Conservation (phyloP, 148 eudicot genomes). For the Fallopia convolvulus region DNA sequence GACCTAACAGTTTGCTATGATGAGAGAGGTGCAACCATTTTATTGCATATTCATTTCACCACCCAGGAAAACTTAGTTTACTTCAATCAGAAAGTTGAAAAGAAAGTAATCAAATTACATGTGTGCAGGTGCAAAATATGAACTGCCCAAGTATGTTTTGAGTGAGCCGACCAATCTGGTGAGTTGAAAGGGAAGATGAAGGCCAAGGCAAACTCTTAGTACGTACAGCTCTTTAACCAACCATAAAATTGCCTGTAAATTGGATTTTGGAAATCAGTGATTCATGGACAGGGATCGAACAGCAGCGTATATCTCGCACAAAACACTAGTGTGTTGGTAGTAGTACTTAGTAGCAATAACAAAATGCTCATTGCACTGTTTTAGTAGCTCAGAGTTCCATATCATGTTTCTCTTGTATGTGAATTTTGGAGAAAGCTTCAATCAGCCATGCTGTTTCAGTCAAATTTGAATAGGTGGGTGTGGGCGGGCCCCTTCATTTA, state of each 20-base stretch:
- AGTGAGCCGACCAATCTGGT: conserved; percentile 52
- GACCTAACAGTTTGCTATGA: conserved; percentile 80
- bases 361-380: not conserved
- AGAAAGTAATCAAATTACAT: not conserved
- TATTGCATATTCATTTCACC: not conserved
- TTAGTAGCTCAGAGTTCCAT: not conserved
- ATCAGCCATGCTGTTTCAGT: not conserved
- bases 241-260: conserved; percentile 1
- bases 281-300: conserved; percentile 5
- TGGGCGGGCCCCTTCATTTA: not conserved
- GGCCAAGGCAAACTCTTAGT: not conserved
- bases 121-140: conserved; percentile 72
- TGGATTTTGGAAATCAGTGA: not conserved
- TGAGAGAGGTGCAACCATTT: conserved; percentile 45
- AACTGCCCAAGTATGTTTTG: conserved; percentile 46
- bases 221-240: not conserved
- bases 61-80: not conserved
- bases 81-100: not conserved
- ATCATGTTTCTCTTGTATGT: not conserved
- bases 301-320: not conserved
- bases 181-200: conserved; percentile 16
- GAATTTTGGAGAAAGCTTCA: not conserved
- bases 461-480: not conserved
- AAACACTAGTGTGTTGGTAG: not conserved
- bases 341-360: not conserved